Evolutionary conservation across 2,329 filamentous ascomycete genomes (phyloP), one percentile per base, ranked within the genome.

Genomic region (Fusarium sp.): DNA sequence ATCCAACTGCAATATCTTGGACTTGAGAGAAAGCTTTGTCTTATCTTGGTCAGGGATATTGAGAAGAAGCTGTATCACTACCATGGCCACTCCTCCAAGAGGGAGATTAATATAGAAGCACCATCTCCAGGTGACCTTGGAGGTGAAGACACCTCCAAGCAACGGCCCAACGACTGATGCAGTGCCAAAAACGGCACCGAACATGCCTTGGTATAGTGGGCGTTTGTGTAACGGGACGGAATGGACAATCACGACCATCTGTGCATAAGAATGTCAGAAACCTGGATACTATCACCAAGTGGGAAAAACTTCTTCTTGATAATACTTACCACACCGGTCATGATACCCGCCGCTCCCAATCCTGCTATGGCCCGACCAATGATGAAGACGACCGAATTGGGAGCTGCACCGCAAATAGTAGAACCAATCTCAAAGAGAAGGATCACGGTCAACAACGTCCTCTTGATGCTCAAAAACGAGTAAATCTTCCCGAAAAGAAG

Each of bases 291-390:
- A n/a, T 10, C 18, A 18, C 18, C 18, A 6, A 11, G 29, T 6
- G 5, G 16, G 2, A 5, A 35, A 7, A 5, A 9, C 8, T 18
- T 34, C 6, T 16, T 18, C 20, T 9, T 7, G 18, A 35, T 24
- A 50, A 3, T 2, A 69, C 71, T 65, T 37, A 74, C 64, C 14
- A 58, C 84, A 18, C 87, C 87, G 0, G 86, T 85, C 74, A 88
- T 88, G 74, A 89, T 88, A 60, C 87, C 87, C 4, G 87, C 86
- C 3, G 85, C 84, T 1, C 87, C 87, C 5, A 87, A 61, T 8
- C 87, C 87, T n/a, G 87, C 86, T 50, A 89, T 82, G 38, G 87
- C 86, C 42, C 87, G 84, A 22, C 87, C 87, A 27, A 85, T 70
- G 66, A 89, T 89, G 71, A 89, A 86, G 38, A 83, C 81, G 18